phyloP scores from a whole-genome alignment of 441 rosid species.

The Bocquillonia castaneifolia region DNA sequence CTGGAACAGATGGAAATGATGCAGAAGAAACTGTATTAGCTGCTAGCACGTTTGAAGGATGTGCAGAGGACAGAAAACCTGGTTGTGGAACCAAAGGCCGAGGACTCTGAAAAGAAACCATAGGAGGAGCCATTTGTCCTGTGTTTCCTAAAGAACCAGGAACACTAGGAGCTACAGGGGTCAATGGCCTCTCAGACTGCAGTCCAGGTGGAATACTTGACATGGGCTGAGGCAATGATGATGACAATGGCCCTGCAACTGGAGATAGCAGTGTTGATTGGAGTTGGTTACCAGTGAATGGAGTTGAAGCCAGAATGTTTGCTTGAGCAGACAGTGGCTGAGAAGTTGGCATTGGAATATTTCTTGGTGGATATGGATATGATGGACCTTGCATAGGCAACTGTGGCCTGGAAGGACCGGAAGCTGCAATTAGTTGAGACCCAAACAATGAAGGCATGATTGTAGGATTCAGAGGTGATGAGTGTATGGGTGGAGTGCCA shows the following conservation, averaged over 20 bases:
- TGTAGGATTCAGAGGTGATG: conserved; percentile 32
- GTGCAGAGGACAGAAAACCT: conserved; percentile 28
- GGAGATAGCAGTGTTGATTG: conserved; percentile 33
- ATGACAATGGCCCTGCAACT: conserved; percentile 33
- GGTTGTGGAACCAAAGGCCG: conserved; percentile 36
- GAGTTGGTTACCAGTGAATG: conserved; percentile 38
- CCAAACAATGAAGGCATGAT: conserved; percentile 42
- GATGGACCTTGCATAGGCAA: conserved; percentile 33
- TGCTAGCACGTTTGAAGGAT: conserved; percentile 29
- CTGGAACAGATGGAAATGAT: conserved; percentile 26
- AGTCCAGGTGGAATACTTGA: conserved; percentile 30
- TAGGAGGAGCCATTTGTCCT: conserved; percentile 35
- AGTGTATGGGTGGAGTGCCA: conserved; percentile 30
- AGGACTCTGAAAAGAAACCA: conserved; percentile 34
- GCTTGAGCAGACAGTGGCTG: conserved; percentile 40
- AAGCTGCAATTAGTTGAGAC: conserved; percentile 35
- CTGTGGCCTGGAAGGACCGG: conserved; percentile 37
- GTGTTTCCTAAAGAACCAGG: conserved; percentile 31
- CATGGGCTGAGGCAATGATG: conserved; percentile 37
- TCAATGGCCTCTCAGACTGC: conserved; percentile 36
- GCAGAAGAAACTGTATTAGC: conserved; percentile 22
- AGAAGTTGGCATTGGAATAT: conserved; percentile 32
- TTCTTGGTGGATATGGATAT: conserved; percentile 40
- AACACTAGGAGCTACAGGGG: conserved; percentile 26
- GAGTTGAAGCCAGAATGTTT: conserved; percentile 24